Evolutionary conservation across 139 green algal species (phyloP).

Genomic region (Choricystis sp.): DNA sequence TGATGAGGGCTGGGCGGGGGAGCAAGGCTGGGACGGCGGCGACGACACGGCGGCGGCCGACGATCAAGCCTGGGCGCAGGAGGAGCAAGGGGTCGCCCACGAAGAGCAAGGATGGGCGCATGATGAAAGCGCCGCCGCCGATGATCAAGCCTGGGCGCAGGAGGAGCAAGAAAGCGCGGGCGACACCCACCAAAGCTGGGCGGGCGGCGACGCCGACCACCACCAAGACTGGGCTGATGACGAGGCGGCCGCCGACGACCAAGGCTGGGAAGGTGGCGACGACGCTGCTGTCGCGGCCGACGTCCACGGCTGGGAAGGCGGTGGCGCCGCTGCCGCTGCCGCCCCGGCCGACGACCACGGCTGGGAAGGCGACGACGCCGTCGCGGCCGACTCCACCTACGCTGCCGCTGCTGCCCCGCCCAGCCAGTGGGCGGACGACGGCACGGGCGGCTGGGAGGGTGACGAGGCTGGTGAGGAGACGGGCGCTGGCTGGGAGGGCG

Average conservation of each 20-base stretch:
- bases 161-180: too few species aligned
- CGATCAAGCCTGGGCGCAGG: too few species aligned
- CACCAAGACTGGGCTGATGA: neutral
- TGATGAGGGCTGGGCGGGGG: neutral
- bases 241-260: neutral
- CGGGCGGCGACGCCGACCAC: neutral
- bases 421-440: too few species aligned
- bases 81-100: too few species aligned
- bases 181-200: too few species aligned
- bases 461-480: neutral
- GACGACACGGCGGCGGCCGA: neutral
- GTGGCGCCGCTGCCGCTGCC: too few species aligned
- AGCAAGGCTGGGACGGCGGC: neutral
- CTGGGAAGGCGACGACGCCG: neutral
- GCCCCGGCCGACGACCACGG: neutral
- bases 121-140: too few species aligned
- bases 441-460: neutral
- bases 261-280: neutral
- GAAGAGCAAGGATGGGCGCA: too few species aligned
- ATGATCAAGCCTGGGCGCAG: too few species aligned
- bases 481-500: neutral
- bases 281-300: neutral
- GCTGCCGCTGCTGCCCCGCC: too few species aligned
- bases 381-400: too few species aligned
- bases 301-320: too few species aligned